Evolutionary conservation across 2,329 filamentous ascomycete species (phyloP).

Genomic region (Penicillium verrucosum): DNA sequence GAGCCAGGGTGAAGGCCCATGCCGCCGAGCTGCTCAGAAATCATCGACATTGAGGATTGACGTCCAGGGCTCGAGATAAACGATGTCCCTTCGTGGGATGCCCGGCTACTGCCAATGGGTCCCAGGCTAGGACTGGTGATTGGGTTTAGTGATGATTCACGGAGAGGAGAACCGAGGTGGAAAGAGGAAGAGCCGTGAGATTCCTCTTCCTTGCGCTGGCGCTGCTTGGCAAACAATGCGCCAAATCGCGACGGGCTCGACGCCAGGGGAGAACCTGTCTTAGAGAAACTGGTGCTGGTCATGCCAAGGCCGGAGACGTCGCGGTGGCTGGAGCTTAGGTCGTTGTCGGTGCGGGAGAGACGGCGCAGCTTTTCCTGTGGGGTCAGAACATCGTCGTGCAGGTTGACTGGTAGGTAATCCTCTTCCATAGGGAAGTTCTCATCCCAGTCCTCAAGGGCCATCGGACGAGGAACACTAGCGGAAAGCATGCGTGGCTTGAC

Average conservation of each 20-base stretch:
- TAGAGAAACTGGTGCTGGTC: slow-evolving; percentile 47
- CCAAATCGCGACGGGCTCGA: slow-evolving; percentile 63
- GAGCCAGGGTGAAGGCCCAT: slow-evolving; percentile 44
- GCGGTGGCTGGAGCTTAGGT: slow-evolving; percentile 46
- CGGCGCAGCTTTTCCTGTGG: slow-evolving; percentile 60
- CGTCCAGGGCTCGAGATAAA: slow-evolving; percentile 55
- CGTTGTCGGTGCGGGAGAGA: slow-evolving; percentile 57
- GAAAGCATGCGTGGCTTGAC: slow-evolving; percentile 58
- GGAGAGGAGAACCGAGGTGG: slow-evolving; percentile 64
- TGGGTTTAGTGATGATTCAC: slow-evolving; percentile 56
- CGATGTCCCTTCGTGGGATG: slow-evolving; percentile 49
- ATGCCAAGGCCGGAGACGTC: slow-evolving; percentile 53
- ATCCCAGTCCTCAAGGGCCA: slow-evolving; percentile 57
- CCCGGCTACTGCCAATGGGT: slow-evolving; percentile 48
- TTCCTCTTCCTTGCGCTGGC: slow-evolving; percentile 52
- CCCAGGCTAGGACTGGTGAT: slow-evolving; percentile 51
- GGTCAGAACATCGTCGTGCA: slow-evolving; percentile 62
- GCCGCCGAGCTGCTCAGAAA: slow-evolving; percentile 55
- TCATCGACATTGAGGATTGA: slow-evolving; percentile 59
- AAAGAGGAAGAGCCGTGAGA: slow-evolving; percentile 50
- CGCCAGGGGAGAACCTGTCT: slow-evolving; percentile 55
- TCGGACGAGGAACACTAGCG: slow-evolving; percentile 56
- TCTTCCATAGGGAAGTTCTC: slow-evolving; percentile 77
- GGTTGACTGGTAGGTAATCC: slow-evolving; percentile 73
- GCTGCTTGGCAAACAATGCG: slow-evolving; percentile 55